Percentiles rank a stretch among this genome's conserved stretches.
Conservation (phyloP, 345 rosid genomes). For the Populus euphratica region DNA sequence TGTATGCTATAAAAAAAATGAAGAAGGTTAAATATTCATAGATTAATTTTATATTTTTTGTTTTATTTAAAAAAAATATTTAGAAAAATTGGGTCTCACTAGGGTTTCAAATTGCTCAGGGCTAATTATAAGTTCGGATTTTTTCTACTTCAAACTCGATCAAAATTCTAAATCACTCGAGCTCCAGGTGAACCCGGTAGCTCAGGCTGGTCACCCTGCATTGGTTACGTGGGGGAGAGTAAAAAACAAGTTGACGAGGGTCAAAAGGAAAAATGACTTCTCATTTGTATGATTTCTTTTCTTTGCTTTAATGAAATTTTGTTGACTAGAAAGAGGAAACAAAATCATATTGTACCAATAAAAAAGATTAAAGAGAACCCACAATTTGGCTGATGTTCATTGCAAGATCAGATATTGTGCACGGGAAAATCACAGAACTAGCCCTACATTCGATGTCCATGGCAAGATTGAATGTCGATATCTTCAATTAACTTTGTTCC, state of each 20-base stretch:
- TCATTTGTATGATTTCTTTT: constrained; percentile 14
- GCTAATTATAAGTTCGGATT: rapidly evolving
- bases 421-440: not conserved
- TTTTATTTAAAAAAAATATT: too few relatives aligned
- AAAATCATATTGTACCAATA: constrained; percentile 25
- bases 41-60: too few relatives aligned
- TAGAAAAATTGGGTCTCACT: too few relatives aligned
- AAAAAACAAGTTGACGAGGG: constrained; percentile 7
- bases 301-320: constrained; percentile 11
- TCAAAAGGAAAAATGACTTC: constrained; percentile 14
- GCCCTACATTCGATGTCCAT: not conserved
- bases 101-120: rapidly evolving
- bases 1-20: too few relatives aligned
- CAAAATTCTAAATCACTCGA: too few relatives aligned
- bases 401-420: not conserved
- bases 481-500: too few relatives aligned
- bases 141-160: too few relatives aligned
- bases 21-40: too few relatives aligned
- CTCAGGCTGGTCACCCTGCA: too few relatives aligned
- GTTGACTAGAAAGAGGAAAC: constrained; percentile 16
- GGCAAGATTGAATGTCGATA: too few relatives aligned
- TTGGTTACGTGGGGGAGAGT: constrained; percentile 7
- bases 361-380: constrained; percentile 4
- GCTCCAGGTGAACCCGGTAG: too few relatives aligned
- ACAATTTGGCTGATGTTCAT: not conserved